phyloP scores from a whole-genome alignment of 139 green algal species.

The Chlamydomonas sphaeroides region DNA sequence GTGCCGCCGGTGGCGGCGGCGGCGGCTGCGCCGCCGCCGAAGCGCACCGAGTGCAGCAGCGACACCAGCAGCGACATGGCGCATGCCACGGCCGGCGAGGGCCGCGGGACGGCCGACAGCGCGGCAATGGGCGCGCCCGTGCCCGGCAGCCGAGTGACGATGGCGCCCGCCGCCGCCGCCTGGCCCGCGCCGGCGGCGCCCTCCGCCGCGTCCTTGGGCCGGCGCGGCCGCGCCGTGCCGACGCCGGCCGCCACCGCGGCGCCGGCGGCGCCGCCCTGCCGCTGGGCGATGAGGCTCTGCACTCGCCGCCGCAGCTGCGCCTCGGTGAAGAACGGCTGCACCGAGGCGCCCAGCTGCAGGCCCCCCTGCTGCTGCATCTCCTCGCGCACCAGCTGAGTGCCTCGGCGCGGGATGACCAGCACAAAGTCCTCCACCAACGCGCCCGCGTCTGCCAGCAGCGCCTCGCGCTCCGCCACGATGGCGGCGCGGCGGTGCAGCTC shows the following conservation, averaged over 20 bases:
- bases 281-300: too few species aligned
- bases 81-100: background rate
- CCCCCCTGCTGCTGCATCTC: slow-evolving; percentile 10
- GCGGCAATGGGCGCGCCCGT: too few species aligned
- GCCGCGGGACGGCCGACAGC: background rate
- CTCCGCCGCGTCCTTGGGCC: too few species aligned
- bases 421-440: slow-evolving; percentile 34
- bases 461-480: too few species aligned
- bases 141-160: too few species aligned
- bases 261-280: too few species aligned
- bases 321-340: too few species aligned
- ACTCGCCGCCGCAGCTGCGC: too few species aligned
- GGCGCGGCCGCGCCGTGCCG: background rate
- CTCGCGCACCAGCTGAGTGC: background rate
- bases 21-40: background rate
- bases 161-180: too few species aligned
- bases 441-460: background rate
- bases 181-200: too few species aligned
- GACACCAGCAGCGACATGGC: slow-evolving; percentile 28
- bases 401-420: slow-evolving; percentile 18
- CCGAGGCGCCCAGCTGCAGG: slow-evolving; percentile 3
- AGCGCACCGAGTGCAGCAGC: slow-evolving; percentile 19
- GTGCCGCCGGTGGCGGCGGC: background rate
- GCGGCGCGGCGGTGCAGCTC: too few species aligned
- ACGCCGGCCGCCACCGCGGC: too few species aligned